Conservation (phyloP, 495 filamentous ascomycete genomes). For the Hypoxylon trugodes region DNA sequence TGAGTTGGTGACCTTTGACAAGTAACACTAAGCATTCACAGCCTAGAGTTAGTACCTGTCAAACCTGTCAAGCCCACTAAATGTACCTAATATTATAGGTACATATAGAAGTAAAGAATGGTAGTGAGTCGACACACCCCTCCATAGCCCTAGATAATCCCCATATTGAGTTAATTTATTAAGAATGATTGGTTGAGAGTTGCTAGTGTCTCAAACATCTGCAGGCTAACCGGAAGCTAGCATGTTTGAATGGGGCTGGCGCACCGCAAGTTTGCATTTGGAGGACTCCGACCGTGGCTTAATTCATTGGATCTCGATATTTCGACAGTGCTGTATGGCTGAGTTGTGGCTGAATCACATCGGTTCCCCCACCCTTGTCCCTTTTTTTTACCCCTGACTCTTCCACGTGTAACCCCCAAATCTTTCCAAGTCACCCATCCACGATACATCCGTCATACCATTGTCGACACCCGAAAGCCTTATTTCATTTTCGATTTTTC, state of each 20-base stretch:
- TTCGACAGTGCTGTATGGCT: no score
- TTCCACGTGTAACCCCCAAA: slow-evolving; percentile 9
- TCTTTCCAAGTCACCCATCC: not conserved
- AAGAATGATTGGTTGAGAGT: slow-evolving; percentile 20
- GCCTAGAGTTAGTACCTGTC: not conserved
- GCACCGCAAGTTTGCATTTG: not conserved
- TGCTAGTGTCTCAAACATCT: not conserved
- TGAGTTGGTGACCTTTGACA: no score
- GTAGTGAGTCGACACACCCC: not conserved
- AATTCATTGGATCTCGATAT: no score
- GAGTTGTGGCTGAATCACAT: slow-evolving; percentile 30
- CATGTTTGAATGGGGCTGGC: no score
- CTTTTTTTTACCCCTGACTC: not conserved
- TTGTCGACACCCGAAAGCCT: slow-evolving; percentile 8
- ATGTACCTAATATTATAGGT: no score
- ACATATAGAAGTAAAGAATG: slow-evolving; percentile 1
- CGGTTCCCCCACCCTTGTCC: not conserved
- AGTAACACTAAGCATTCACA: slow-evolving; percentile 7
- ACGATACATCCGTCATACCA: not conserved
- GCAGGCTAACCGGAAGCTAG: no score
- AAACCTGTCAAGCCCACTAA: no score
- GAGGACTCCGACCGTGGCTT: slow-evolving; percentile 21
- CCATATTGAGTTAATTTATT: slow-evolving; percentile 16
- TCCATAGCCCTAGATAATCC: not conserved
- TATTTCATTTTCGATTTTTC: not conserved